Evolutionary conservation across 78 protist species (phyloP), one percentile per base, ranked within the genome.

Genomic region (slime mould (Dictyostelium discoideum)): DNA sequence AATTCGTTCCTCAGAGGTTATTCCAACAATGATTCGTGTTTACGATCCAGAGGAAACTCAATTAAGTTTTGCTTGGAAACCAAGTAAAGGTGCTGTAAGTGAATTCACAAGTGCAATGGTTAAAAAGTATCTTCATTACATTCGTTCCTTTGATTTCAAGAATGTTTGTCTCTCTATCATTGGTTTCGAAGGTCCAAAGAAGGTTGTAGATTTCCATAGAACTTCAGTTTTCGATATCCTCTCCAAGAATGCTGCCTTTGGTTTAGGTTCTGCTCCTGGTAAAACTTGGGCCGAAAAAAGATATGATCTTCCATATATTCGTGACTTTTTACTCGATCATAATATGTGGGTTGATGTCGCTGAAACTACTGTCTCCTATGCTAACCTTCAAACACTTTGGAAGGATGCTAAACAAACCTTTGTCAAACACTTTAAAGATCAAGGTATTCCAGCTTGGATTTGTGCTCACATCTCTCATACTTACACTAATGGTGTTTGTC

Each of bases 291-390:
- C 89, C 0, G 95, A 90, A 29, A 90, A 90, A 83, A 72, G 88
- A 74, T 95, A 97, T 77, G 97, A 92, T 84, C 92, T 97, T 32
- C 96, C 98, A 32, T 97, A 97, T 72, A 92, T 97, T 44, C 94
- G 98, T 83, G 98, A 97, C 77, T 96, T 96, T 50, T 37, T 83
- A 20, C 72, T 96, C 40, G 72, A 67, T 65, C 76, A 93, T 74
- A 84, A 93, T 82, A 73, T 93, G 87, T 86, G 87, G 94, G 96
- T 87, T 63, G 97, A 92, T 37, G 96, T 92, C 7, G 92, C 93
- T 6, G 98, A 95, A 20, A 95, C 97, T 63, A 86, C 93, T 9
- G 93, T 86, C 4, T 72, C 76, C 9, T 96, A 87, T 82, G 37
- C 94, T 3, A 69, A 86, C 16, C 84, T 88, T 29, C 32, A 92